Base-by-base conservation (phyloP, 495 filamentous ascomycete species). In the Penicillium argentinense region DNA sequence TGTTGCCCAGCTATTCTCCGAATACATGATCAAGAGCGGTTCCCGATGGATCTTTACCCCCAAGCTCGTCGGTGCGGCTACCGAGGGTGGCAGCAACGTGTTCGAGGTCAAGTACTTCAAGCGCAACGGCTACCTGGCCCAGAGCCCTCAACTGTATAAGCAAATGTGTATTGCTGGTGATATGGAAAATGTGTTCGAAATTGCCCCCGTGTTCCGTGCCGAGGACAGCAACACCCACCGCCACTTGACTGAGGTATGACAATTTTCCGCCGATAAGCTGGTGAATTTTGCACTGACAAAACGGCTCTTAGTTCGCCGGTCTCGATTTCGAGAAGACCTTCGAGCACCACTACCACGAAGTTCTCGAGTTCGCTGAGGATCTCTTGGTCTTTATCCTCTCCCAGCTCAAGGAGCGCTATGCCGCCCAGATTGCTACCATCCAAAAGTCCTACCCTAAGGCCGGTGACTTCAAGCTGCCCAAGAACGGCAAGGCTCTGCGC, bases 291-390 rank as follows among this genome's bases (percentile, higher is more conserved):
- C 9, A 26, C n/a, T 39, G 14, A n/a, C 42, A 47, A 49, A 43
- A 45, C 17, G 30, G 14, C 12, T 34, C 25, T 8, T 53, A 78
- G 75, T 98, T 96, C 71, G 89, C 88, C 32, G 93, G 93, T 66
- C 87, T 98, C 48, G 93, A 98, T 88, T 74, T 97, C 59, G 93
- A 97, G 64, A 97, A 96, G 87, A 90, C 90, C 26, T 96, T 97
- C 66, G 79, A 86, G 42, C 72, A 88, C 44, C 79, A 90, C 68
- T 97, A 97, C 72, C 81, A 87, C 63, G 93, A 98, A 65, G 90
- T 95, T 27, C 68, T 89, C 18, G 67, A 82, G 17, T 83, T 87
- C 54, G 80, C 95, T 17, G 93, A 97, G 64, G 72, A 84, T 48
- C 86, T 95, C 12, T 82, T 98, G 57, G 80, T 96, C 49, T 79